A percentile compares a stretch with the other conserved stretches of the same genome.
Evolutionary conservation across 306 rosid species (phyloP).

Genomic region (Acacia melanoxylon): DNA sequence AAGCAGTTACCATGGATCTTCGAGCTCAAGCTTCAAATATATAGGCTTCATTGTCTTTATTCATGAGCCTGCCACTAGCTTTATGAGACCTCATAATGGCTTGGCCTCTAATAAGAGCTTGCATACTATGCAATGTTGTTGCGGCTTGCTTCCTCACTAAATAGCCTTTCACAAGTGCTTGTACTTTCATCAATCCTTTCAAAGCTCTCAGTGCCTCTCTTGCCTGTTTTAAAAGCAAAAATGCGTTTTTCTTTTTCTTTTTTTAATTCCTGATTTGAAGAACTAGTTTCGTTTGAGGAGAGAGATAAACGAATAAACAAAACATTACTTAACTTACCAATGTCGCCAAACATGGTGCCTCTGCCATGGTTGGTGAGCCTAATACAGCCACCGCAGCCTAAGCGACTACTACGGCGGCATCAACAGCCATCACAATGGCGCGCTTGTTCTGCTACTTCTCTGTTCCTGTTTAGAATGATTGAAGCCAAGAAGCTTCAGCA

Average conservation of each 20-base stretch:
- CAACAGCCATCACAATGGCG: slow-evolving; percentile 83
- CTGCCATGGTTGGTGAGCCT: slow-evolving; percentile 82
- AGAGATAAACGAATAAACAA: not conserved
- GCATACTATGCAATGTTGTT: slow-evolving; percentile 75
- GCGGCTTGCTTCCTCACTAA: slow-evolving; percentile 81
- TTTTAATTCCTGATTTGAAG: not conserved
- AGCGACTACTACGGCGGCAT: slow-evolving; percentile 81
- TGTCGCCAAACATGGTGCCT: slow-evolving; percentile 60
- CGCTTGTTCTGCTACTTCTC: slow-evolving; percentile 80
- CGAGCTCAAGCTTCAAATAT: slow-evolving; percentile 46
- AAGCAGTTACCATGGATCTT: slow-evolving; percentile 59
- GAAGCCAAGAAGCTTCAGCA: slow-evolving; percentile 79
- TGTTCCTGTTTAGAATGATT: slow-evolving; percentile 51
- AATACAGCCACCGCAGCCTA: slow-evolving; percentile 77
- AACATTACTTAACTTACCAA: slow-evolving; percentile 48
- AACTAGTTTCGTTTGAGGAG: too few relatives aligned
- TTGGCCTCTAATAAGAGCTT: slow-evolving; percentile 85
- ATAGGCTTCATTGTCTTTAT: slow-evolving; percentile 21
- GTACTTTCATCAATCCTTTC: slow-evolving; percentile 87
- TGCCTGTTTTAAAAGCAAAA: slow-evolving; percentile 48
- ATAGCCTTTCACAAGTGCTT: slow-evolving; percentile 86
- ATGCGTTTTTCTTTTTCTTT: not conserved
- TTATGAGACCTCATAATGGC: slow-evolving; percentile 69
- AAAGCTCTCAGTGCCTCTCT: slow-evolving; percentile 84
- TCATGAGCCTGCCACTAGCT: slow-evolving; percentile 37